These are phyloP conservation scores for Geosmithia flava DNA, from an alignment of 2,329 filamentous ascomycete genomes.

Conservation along the genomic window DNA sequence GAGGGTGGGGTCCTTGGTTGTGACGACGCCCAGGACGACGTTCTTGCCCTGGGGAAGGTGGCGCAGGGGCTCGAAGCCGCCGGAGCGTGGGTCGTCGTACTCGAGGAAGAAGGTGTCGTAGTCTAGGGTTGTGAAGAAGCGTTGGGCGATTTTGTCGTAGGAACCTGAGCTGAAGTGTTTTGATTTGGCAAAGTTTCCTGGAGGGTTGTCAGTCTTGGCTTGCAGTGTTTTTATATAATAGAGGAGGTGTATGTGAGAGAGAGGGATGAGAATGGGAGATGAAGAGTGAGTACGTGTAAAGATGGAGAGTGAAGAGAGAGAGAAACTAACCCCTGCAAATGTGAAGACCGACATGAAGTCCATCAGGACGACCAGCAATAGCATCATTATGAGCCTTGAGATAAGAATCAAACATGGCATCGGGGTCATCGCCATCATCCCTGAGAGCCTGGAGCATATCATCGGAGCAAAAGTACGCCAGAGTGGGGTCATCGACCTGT, in stretches of 20 bases:
- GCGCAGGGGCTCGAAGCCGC: slow-evolving; percentile 49
- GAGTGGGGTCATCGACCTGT: slow-evolving; percentile 51
- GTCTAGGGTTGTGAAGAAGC: slow-evolving; percentile 46
- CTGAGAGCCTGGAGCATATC: slow-evolving; percentile 48
- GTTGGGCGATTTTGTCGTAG: slow-evolving; percentile 49
- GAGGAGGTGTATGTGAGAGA: not conserved
- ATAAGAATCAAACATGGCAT: slow-evolving; percentile 56
- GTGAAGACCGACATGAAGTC: slow-evolving; percentile 62
- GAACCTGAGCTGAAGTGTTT: slow-evolving; percentile 53
- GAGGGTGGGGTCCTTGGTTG: slow-evolving; percentile 45
- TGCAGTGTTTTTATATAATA: slow-evolving; percentile 18
- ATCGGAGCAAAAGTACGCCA: slow-evolving; percentile 56
- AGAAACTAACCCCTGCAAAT: slow-evolving; percentile 26
- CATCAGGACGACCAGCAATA: slow-evolving; percentile 44
- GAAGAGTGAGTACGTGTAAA: no score
- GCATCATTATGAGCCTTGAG: slow-evolving; percentile 64
- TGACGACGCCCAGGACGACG: slow-evolving; percentile 48
- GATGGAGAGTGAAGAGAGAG: not conserved
- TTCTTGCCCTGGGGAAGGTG: slow-evolving; percentile 48
- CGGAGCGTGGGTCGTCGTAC: slow-evolving; percentile 46
- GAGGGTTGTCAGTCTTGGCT: no score
- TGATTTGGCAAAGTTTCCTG: slow-evolving; percentile 48
- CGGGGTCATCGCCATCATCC: slow-evolving; percentile 45
- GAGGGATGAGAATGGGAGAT: not conserved
- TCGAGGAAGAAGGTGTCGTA: slow-evolving; percentile 50